Evolutionary conservation across 2,329 filamentous ascomycete genomes (phyloP).

Genomic region (Fusarium anguioides): DNA sequence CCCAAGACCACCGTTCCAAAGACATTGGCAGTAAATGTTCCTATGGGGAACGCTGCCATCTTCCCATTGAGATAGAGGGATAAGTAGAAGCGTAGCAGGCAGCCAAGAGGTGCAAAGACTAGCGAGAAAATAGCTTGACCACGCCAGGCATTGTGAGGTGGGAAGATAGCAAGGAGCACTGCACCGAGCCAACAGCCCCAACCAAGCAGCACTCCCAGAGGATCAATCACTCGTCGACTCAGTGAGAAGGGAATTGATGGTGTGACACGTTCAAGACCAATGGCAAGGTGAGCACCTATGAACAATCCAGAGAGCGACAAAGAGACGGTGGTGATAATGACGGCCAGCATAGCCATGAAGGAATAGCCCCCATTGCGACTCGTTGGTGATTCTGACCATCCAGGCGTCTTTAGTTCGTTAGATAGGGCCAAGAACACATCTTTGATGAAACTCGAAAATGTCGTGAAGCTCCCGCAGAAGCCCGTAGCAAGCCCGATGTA

Average conservation of each 20-base stretch:
- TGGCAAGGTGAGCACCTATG: constrained; percentile 79
- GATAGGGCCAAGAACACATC: constrained; percentile 83
- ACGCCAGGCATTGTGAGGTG: constrained; percentile 80
- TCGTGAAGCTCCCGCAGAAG: constrained; percentile 90
- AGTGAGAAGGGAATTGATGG: constrained; percentile 70
- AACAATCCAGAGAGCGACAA: constrained; percentile 77
- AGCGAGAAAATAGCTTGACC: constrained; percentile 79
- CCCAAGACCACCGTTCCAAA: constrained; percentile 79
- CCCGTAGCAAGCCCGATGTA: constrained; percentile 89
- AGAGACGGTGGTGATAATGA: constrained; percentile 77
- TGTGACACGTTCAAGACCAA: constrained; percentile 65
- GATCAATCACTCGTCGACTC: constrained; percentile 72
- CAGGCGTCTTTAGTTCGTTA: constrained; percentile 69
- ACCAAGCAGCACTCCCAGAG: constrained; percentile 70
- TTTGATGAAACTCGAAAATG: constrained; percentile 86
- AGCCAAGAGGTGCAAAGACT: constrained; percentile 85
- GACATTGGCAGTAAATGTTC: constrained; percentile 87
- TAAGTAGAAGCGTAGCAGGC: constrained; percentile 78
- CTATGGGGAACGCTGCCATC: constrained; percentile 77
- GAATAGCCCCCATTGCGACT: constrained; percentile 78
- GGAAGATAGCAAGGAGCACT: constrained; percentile 76
- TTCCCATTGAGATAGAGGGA: constrained; percentile 77
- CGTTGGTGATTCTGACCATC: constrained; percentile 52
- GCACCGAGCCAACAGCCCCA: constrained; percentile 83
- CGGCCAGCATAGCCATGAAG: constrained; percentile 81